Conservation (phyloP, 768 basidiomycete genomes). For the Tephrocybe sp. region DNA sequence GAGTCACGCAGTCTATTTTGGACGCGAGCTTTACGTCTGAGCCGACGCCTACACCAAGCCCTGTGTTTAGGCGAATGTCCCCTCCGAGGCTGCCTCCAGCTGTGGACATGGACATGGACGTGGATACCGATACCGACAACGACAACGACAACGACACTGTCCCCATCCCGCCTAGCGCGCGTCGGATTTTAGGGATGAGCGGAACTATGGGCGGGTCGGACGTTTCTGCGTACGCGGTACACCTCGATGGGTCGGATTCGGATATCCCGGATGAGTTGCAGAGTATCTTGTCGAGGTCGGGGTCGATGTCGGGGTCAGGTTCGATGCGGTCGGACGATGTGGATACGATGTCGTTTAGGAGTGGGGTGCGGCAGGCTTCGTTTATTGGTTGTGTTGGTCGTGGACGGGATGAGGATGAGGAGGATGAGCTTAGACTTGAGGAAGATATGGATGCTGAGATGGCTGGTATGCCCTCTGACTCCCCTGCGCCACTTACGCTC, state of each 20-base stretch:
- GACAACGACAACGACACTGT: conserved; percentile 19
- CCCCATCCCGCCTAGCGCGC: conserved; percentile 47
- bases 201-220: conserved; percentile 69
- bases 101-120: conserved; percentile 14
- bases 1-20: conserved; percentile 7
- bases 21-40: conserved; percentile 6
- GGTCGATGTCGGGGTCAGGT: too few species aligned
- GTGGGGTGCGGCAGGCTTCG: conserved; percentile 24
- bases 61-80: conserved; percentile 35
- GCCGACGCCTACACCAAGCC: conserved; percentile 18
- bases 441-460: conserved; percentile 19
- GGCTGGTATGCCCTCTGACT: conserved; percentile 25
- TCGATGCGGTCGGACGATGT: conserved; percentile 22
- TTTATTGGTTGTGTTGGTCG: too few species aligned
- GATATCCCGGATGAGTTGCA: conserved; percentile 82
- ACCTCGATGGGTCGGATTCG: conserved; percentile 61
- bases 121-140: too few species aligned
- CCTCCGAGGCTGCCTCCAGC: conserved; percentile 7
- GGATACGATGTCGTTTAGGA: conserved; percentile 35
- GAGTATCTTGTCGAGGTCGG: conserved; percentile 43
- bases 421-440: not conserved
- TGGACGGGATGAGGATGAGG: too few species aligned
- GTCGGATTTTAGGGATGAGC: conserved; percentile 56
- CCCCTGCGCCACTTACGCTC: too few species aligned
- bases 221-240: conserved; percentile 34